Conservation (phyloP, 257 asterid species). For the Ocimum tenuiflorum region DNA sequence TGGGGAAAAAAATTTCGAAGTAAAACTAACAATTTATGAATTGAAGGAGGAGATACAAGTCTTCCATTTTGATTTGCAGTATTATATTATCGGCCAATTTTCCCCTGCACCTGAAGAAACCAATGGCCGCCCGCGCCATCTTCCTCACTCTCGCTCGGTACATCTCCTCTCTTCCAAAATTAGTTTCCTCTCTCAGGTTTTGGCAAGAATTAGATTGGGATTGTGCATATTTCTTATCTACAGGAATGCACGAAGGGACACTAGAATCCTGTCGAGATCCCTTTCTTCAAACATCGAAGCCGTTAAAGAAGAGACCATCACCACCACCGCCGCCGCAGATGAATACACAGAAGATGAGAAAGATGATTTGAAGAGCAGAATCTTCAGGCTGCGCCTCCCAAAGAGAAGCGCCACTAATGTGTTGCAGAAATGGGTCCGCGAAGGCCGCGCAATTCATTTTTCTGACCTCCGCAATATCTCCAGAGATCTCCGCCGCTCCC, state of each 20-base stretch:
- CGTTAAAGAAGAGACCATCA: slow-evolving; percentile 22
- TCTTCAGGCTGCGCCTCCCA: slow-evolving; percentile 74
- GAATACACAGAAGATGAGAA: slow-evolving; percentile 25
- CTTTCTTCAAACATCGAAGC: slow-evolving; percentile 46
- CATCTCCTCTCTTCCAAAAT: not conserved
- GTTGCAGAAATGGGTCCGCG: slow-evolving; percentile 63
- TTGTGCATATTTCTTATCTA: not conserved
- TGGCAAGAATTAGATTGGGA: not conserved
- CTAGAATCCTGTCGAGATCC: slow-evolving; percentile 34
- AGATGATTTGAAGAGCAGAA: slow-evolving; percentile 80
- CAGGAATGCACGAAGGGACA: slow-evolving; percentile 32
- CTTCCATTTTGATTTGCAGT: no score
- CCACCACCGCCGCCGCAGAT: slow-evolving; percentile 11
- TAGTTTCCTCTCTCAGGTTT: not conserved
- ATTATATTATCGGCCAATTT: no score
- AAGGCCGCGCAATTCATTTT: slow-evolving; percentile 47
- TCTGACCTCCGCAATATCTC: slow-evolving; percentile 74
- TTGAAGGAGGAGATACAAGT: no score
- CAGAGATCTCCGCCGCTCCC: slow-evolving; percentile 62
- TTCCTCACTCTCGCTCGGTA: slow-evolving; percentile 55
- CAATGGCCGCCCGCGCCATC: slow-evolving; percentile 70
- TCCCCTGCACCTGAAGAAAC: not conserved
- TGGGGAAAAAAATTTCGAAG: no score
- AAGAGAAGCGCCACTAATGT: slow-evolving; percentile 75
- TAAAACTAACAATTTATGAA: no score